Percentiles rank a stretch among this genome's conserved stretches.
These are phyloP conservation scores for Bipolaris victoriae DNA, from an alignment of 2,329 filamentous ascomycete species.

Conservation along the genomic window DNA sequence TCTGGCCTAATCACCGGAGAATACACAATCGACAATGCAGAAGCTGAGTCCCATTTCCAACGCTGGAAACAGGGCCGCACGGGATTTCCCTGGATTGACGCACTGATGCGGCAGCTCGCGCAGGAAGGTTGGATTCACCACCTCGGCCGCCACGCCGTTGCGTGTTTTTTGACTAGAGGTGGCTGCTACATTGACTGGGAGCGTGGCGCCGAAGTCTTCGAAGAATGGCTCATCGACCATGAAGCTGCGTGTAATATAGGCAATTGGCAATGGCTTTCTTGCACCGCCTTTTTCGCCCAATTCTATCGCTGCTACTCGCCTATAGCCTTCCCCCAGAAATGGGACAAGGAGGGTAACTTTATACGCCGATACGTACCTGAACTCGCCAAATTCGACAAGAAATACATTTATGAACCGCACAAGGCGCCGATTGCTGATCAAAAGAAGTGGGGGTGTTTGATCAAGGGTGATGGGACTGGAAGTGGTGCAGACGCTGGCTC, in stretches of 20 bases:
- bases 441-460: constrained; percentile 68
- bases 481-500: constrained; percentile 51
- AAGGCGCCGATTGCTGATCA: constrained; percentile 72
- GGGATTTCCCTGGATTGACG: constrained; percentile 82
- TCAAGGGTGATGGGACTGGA: constrained; percentile 55
- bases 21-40: constrained; percentile 67
- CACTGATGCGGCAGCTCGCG: constrained; percentile 75
- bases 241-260: constrained; percentile 75
- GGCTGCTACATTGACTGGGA: constrained; percentile 83
- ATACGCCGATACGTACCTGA: constrained; percentile 72
- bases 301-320: constrained; percentile 75
- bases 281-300: constrained; percentile 75
- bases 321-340: constrained; percentile 74
- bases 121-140: constrained; percentile 82
- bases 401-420: constrained; percentile 82
- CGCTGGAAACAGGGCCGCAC: constrained; percentile 73
- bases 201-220: constrained; percentile 77
- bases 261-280: constrained; percentile 80
- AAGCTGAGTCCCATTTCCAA: constrained; percentile 69
- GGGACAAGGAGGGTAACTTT: constrained; percentile 72
- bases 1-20: constrained; percentile 60
- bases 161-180: constrained; percentile 79
- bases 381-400: constrained; percentile 64
- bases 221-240: constrained; percentile 77
- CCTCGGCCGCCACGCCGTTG: constrained; percentile 76